Conservation (phyloP, 2,329 filamentous ascomycete genomes). For the Sclerotinia spermophila region DNA sequence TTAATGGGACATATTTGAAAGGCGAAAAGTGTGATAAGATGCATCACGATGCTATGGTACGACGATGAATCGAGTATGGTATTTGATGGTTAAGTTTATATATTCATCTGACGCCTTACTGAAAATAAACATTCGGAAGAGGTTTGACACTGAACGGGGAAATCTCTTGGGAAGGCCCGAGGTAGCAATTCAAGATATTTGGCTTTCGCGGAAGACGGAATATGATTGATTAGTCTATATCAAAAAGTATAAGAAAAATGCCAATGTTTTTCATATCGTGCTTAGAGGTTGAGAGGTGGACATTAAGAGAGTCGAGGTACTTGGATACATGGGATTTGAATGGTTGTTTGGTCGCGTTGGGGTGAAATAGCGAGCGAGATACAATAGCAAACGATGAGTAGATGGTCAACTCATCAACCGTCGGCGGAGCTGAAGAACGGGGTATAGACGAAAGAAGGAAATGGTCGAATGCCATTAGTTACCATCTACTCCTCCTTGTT, state of each 20-base stretch:
- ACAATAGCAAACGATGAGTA: neutral
- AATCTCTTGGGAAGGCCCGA: neutral
- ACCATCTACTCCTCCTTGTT: neutral
- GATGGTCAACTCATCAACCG: neutral
- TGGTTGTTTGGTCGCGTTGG: neutral
- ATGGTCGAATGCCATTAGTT: neutral
- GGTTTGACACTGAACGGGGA: neutral
- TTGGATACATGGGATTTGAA: neutral
- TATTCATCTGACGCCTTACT: neutral
- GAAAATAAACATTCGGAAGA: conserved; percentile 12
- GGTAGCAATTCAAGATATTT: neutral
- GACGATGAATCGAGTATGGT: neutral
- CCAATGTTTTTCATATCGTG: neutral
- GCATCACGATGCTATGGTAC: conserved; percentile 2
- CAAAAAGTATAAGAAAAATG: neutral
- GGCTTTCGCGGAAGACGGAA: conserved; percentile 16
- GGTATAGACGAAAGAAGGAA: neutral
- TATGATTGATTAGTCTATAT: neutral
- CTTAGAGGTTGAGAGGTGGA: conserved; percentile 3
- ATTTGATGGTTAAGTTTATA: neutral
- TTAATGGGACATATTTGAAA: neutral
- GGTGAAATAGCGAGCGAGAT: neutral
- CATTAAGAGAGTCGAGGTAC: neutral
- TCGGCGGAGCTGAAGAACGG: neutral
- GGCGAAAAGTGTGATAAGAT: neutral